These are phyloP conservation scores for Xylaria sp. DNA, from an alignment of 2,329 filamentous ascomycete genomes.

Conservation along the genomic window DNA sequence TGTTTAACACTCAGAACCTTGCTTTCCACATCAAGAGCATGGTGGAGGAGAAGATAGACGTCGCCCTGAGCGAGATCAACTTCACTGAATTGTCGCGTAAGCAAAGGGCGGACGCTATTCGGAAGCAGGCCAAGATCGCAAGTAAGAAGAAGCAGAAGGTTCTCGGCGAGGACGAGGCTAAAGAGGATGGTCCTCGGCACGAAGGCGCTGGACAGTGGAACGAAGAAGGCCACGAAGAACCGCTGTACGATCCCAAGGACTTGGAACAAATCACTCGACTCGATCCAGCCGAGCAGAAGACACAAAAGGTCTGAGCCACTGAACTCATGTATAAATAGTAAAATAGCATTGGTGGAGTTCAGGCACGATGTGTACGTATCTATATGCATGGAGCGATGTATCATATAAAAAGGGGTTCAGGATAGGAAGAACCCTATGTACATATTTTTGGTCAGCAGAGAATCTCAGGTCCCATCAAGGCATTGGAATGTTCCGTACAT, in stretches of 20 bases:
- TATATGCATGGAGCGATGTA: conserved; percentile 13
- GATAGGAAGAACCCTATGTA: conserved; percentile 1
- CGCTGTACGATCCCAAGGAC: conserved; percentile 32
- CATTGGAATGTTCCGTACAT: too few species aligned
- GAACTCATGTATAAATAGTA: neutral
- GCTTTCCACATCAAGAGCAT: conserved; percentile 79
- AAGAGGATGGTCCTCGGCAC: conserved; percentile 6
- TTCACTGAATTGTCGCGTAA: conserved; percentile 42
- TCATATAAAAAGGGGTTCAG: neutral
- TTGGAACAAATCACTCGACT: conserved; percentile 20
- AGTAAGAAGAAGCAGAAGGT: conserved; percentile 26
- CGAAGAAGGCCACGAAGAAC: conserved; percentile 41
- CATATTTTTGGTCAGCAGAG: neutral
- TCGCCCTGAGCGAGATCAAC: conserved; percentile 61
- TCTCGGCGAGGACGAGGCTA: conserved; percentile 24
- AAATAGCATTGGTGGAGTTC: neutral
- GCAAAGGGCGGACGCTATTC: conserved; percentile 35
- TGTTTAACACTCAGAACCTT: conserved; percentile 75
- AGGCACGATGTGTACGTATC: conserved; percentile 1
- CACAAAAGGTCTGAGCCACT: neutral
- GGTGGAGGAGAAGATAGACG: conserved; percentile 75
- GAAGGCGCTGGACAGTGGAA: conserved; percentile 38
- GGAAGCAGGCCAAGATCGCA: conserved; percentile 25
- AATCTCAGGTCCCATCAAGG: neutral
- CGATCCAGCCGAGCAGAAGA: neutral